phyloP scores from a whole-genome alignment of 441 rosid species.

The Lepidium campestre region DNA sequence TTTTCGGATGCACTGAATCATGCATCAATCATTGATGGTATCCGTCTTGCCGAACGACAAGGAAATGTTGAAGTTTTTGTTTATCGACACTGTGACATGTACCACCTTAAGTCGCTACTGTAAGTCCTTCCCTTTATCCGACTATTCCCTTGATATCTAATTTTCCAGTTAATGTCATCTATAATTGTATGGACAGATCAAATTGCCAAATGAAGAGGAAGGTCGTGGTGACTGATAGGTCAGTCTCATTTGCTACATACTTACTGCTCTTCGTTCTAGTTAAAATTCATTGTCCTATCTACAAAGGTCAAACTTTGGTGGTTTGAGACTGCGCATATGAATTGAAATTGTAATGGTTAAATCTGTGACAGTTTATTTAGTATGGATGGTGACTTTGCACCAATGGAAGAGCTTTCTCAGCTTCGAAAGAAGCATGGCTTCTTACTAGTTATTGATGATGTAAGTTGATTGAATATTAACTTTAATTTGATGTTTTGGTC shows the following conservation, averaged over 20 bases:
- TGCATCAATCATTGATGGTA: conserved; percentile 94
- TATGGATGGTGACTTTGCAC: conserved; percentile 99
- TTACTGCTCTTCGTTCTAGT: not conserved
- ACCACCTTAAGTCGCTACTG: conserved; percentile 67
- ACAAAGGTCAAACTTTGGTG: not conserved
- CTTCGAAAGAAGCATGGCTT: conserved; percentile 73
- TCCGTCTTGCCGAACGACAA: conserved; percentile 78
- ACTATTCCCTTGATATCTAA: not conserved
- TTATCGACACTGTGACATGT: conserved; percentile 80
- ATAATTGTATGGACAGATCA: conserved; percentile 44
- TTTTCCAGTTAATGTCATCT: conserved; percentile 8
- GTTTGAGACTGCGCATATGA: no score
- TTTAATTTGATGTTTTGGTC: not conserved
- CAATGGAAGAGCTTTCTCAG: conserved; percentile 64
- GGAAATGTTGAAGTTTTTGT: conserved; percentile 50
- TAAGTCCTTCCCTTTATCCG: conserved; percentile 35
- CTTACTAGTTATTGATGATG: conserved; percentile 86
- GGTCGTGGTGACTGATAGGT: conserved; percentile 95
- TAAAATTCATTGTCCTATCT: not conserved
- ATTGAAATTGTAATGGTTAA: not conserved
- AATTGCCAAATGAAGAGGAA: conserved; percentile 67
- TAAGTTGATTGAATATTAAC: conserved; percentile 35
- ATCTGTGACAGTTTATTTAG: conserved; percentile 69
- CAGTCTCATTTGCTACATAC: conserved; percentile 23
- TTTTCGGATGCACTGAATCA: conserved; percentile 92